Conservation (phyloP, 768 basidiomycete species). For the Sarcomyxa edulis region DNA sequence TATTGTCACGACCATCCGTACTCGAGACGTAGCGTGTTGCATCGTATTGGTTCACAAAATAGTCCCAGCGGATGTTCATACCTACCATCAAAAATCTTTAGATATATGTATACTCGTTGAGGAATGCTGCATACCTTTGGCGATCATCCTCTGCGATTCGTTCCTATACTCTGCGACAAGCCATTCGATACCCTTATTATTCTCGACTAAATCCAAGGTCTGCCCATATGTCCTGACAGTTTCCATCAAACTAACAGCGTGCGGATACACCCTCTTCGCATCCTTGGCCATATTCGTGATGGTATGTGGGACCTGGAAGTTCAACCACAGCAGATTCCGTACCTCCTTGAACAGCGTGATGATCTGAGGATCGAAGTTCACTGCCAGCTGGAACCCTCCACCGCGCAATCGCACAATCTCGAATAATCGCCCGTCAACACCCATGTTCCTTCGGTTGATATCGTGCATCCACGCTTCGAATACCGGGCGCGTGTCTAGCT, state of each 20-base stretch:
- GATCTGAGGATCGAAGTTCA: slow-evolving; percentile 98
- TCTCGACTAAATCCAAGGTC: slow-evolving; percentile 86
- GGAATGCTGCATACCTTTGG: slow-evolving; percentile 55
- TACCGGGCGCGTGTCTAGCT: slow-evolving; percentile 90
- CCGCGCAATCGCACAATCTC: slow-evolving; percentile 79
- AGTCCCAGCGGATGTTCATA: slow-evolving; percentile 95
- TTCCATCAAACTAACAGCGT: slow-evolving; percentile 98
- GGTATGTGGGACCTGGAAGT: slow-evolving; percentile 92
- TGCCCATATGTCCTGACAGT: slow-evolving; percentile 98
- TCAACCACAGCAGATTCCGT: slow-evolving; percentile 91
- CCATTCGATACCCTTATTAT: slow-evolving; percentile 89
- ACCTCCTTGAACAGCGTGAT: slow-evolving; percentile 99
- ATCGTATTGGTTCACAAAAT: slow-evolving; percentile 94
- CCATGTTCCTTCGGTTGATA: slow-evolving; percentile 89
- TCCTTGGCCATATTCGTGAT: slow-evolving; percentile 98
- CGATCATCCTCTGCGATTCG: slow-evolving; percentile 90
- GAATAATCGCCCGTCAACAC: slow-evolving; percentile 86
- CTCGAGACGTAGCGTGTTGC: slow-evolving; percentile 67
- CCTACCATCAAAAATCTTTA: slow-evolving; percentile 38
- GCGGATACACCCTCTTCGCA: slow-evolving; percentile 96
- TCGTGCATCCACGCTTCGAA: slow-evolving; percentile 97
- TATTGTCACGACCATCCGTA: slow-evolving; percentile 75
- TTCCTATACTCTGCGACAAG: slow-evolving; percentile 93
- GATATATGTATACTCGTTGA: slow-evolving; percentile 1
- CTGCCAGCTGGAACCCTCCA: slow-evolving; percentile 79